Conservation (phyloP, 1,139 yeast species). For the Debaryomyces robertsiae region DNA sequence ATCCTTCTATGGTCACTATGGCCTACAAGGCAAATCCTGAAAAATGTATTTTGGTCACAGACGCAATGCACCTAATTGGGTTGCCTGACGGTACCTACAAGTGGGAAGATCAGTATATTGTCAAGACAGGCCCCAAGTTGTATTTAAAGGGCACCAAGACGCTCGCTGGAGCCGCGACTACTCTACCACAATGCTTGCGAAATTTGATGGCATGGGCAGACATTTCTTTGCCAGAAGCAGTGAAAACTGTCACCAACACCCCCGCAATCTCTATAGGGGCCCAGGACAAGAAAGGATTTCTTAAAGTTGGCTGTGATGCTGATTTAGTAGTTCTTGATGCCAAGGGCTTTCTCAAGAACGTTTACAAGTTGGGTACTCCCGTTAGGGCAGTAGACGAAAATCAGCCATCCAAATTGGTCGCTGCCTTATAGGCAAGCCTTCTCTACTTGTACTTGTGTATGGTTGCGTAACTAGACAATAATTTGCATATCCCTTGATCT, state of each 20-base stretch:
- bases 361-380: slow-evolving; percentile 53
- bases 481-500: background rate
- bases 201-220: slow-evolving; percentile 57
- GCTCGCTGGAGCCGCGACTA: slow-evolving; percentile 66
- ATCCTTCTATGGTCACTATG: slow-evolving; percentile 55
- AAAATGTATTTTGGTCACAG: slow-evolving; percentile 61
- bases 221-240: slow-evolving; percentile 54
- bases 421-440: slow-evolving; percentile 17
- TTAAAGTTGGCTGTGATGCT: slow-evolving; percentile 59
- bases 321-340: slow-evolving; percentile 55
- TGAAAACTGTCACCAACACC: slow-evolving; percentile 58
- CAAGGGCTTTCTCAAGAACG: slow-evolving; percentile 48
- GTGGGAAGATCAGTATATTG: slow-evolving; percentile 53
- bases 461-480: background rate
- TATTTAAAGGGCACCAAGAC: slow-evolving; percentile 59
- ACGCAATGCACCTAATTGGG: slow-evolving; percentile 61
- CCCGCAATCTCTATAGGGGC: slow-evolving; percentile 56
- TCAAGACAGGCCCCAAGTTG: slow-evolving; percentile 51
- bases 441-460: background rate
- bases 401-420: slow-evolving; percentile 24
- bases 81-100: slow-evolving; percentile 52
- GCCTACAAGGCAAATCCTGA: slow-evolving; percentile 59
- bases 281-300: slow-evolving; percentile 50
- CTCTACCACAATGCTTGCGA: slow-evolving; percentile 55
- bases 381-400: slow-evolving; percentile 25